These are phyloP conservation scores for Diutina scorzettiae DNA, from an alignment of 1,139 yeast genomes.

Conservation along the genomic window DNA sequence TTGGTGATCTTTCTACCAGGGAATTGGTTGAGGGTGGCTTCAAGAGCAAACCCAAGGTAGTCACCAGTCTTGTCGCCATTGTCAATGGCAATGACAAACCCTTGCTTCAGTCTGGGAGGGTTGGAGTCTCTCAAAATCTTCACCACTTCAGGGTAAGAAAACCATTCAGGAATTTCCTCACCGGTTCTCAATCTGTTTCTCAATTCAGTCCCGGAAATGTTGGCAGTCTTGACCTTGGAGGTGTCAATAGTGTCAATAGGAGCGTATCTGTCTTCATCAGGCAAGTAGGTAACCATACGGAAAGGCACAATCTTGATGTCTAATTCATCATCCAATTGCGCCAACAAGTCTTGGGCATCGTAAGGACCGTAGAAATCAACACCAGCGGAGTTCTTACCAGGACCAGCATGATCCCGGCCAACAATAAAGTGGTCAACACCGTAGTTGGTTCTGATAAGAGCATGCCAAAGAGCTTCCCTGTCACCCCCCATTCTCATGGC, in stretches of 20 bases:
- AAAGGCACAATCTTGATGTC: conserved; percentile 84
- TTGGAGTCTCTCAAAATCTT: conserved; percentile 81
- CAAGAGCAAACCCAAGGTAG: conserved; percentile 65
- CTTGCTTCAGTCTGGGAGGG: conserved; percentile 86
- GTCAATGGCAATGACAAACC: conserved; percentile 64
- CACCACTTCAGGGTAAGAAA: conserved; percentile 94
- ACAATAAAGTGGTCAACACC: conserved; percentile 97
- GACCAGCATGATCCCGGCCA: conserved; percentile 98
- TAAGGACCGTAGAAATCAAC: conserved; percentile 94
- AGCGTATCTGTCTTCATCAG: conserved; percentile 90
- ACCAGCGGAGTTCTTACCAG: conserved; percentile 88
- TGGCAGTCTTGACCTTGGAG: conserved; percentile 67
- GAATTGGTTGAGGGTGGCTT: conserved; percentile 82
- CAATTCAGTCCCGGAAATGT: conserved; percentile 91
- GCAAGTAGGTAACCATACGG: conserved; percentile 93
- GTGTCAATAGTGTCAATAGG: conserved; percentile 85
- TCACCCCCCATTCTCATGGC: conserved; percentile 99
- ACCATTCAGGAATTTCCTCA: conserved; percentile 88
- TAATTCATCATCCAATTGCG: conserved; percentile 61
- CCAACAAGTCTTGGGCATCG: conserved; percentile 88
- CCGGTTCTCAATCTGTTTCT: conserved; percentile 84
- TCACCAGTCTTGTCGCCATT: conserved; percentile 21
- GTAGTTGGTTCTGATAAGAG: conserved; percentile 88
- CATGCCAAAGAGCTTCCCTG: conserved; percentile 98
- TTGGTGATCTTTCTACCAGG: conserved; percentile 78